Base-by-base conservation (phyloP, 192 early-diverging fungal genomes). In the Entomortierella chlamydospora region DNA sequence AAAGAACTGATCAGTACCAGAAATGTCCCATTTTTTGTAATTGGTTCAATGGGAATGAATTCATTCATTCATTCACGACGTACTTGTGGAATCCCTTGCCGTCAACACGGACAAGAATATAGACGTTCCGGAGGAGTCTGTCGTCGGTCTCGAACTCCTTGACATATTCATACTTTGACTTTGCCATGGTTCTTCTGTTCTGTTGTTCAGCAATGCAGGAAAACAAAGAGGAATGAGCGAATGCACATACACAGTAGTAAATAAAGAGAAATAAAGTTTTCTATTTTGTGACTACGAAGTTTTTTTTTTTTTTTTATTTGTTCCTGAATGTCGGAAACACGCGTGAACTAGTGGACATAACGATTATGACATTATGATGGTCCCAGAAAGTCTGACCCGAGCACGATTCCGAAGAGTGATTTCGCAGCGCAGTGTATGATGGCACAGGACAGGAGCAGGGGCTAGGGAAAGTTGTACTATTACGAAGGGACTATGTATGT, bases 91-190 rank as follows among this genome's bases (percentile, higher is more conserved):
- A 99, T 55, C 91, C 88, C 64, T 94, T 91, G 10, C 97, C 97
- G 70, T 99, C 98, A 42, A 99, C 85, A 50, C 98, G 93, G 28
- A 98, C 92, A 30, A 98, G 94, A 50, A 99, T 78, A 84, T 86
- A 98, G 34, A 94, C 95, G 67, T 93, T 93, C 26, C 94, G 93
- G 43, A 98, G 87, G 13, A 97, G 84, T 8, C 81, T 85, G 66
- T 90, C 87, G 63, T 92, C 86, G 23, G 64, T 84, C 83, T 99
- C 97, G 87, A 97, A 99, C 59, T 89, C 81, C 61, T 89, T 91
- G 31, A 97, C 96, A 68, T 97, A 97, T 77, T 95, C 94, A 78
- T 92, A 97, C 70, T 93, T 94, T 47, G 93, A 95, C 62, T 95
- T 95, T n/a, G 96, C 96, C 96, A 96, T 96, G 51, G 18, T 22